Base-by-base conservation (phyloP, 345 rosid genomes). In the Microthlaspi erraticum region DNA sequence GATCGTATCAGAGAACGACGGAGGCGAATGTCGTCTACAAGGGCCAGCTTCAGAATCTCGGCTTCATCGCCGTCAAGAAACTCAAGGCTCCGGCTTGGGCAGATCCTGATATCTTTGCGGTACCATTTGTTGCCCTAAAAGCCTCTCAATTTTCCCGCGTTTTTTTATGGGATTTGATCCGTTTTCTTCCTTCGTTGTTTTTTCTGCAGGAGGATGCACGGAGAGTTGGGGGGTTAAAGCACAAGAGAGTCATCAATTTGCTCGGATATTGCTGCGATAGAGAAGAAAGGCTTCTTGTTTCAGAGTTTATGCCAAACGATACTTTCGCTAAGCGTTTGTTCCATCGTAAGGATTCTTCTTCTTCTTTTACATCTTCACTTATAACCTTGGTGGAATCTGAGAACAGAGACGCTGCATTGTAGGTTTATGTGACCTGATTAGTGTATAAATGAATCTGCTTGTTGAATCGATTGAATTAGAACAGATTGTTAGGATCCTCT, bases 181-280 rank as follows among this genome's bases (percentile, higher is more conserved):
- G 3, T 3, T 26, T 26, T 37, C 39, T 17, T 23, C 42, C 6
- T 63, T 53, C 5, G 0, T 34, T 14, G 37, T 32, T 52, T 2
- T 34, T n/a, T n/a, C n/a, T 60, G 32, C 36, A 88, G 98, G 91
- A 87, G n/a, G 97, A 93, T 74, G 97, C 96, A 4, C 72, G 73
- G 77, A 91, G 85, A 60, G 92, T 93, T 14, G 94, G 97, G 56
- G 84, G 75, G 74, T 62, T 93, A 76, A 83, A 86, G 76, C 90
- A 88, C 71, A 82, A 81, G 71, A 80, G 88, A 66, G 19, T 93
- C 34, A 92, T 89, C 9, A 82, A 91, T 77, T 82, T 93, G 93
- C 84, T 93, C 50, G 98, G 98, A 9, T 93, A 88, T 66, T 93
- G 97, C 71, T 91, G 96, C 39, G 92, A 91, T 52, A 96, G 86